Evolutionary conservation across 768 basidiomycete species (phyloP).

Genomic region (Tylopilus plumbeoviolaceoides): DNA sequence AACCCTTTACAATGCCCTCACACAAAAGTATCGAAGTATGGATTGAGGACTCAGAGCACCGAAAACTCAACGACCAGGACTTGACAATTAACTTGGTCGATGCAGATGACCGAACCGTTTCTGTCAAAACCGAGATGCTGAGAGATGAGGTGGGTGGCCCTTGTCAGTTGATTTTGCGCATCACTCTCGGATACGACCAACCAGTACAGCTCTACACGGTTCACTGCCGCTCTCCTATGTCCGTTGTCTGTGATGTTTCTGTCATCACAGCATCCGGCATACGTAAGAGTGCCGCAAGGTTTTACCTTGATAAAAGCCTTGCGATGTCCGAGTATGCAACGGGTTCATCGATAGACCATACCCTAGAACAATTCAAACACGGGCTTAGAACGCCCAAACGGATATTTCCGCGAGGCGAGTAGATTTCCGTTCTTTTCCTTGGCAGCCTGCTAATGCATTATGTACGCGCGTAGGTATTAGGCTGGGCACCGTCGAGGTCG

Average conservation of each 20-base stretch:
- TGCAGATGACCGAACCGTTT: conserved; percentile 6
- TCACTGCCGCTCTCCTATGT: conserved; percentile 15
- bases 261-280: not conserved
- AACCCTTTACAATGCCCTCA: conserved; percentile 11
- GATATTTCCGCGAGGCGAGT: not conserved
- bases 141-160: conserved; percentile 7
- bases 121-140: conserved; percentile 6
- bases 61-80: conserved; percentile 1
- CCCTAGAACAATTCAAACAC: not conserved
- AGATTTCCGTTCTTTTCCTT: not conserved
- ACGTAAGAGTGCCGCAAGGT: conserved; percentile 13
- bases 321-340: not conserved
- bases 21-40: conserved; percentile 16
- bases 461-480: not conserved
- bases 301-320: conserved; percentile 9
- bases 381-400: conserved; percentile 13
- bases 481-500: conserved; percentile 10
- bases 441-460: not conserved
- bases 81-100: conserved; percentile 9
- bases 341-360: conserved; percentile 6
- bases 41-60: conserved; percentile 14
- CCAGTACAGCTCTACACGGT: conserved; percentile 9
- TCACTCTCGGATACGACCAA: not conserved
- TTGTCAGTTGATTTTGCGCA: not conserved
- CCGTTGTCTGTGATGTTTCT: conserved; percentile 18